Evolutionary conservation across 495 filamentous ascomycete species (phyloP).

Genomic region (Terfezia claveryi): DNA sequence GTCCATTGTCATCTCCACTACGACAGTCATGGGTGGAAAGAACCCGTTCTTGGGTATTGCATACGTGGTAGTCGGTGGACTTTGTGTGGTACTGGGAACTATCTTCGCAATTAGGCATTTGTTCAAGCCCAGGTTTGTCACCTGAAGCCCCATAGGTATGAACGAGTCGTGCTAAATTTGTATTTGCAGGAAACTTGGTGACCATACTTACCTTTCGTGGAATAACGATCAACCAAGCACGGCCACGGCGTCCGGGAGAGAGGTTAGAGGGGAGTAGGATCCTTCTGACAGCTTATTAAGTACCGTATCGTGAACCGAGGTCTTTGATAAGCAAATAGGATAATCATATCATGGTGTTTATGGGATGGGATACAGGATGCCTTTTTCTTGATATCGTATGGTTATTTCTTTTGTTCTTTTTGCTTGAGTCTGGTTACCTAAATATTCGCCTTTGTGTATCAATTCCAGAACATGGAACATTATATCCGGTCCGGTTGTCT

Average conservation of each 20-base stretch:
- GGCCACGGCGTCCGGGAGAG: slow-evolving; percentile 23
- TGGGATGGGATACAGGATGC: too few species aligned
- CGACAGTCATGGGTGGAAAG: slow-evolving; percentile 84
- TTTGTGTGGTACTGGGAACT: slow-evolving; percentile 71
- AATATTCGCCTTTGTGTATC: too few species aligned
- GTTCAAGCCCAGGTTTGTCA: slow-evolving; percentile 57
- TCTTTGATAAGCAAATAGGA: too few species aligned
- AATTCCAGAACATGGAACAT: too few species aligned
- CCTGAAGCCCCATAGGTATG: neutral
- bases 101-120: slow-evolving; percentile 78
- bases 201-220: slow-evolving; percentile 94
- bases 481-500: too few species aligned
- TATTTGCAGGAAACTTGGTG: slow-evolving; percentile 62
- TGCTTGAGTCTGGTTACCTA: too few species aligned
- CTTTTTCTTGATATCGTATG: too few species aligned
- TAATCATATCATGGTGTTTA: too few species aligned
- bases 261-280: neutral
- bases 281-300: too few species aligned
- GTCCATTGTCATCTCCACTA: slow-evolving; percentile 71
- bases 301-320: too few species aligned
- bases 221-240: slow-evolving; percentile 61
- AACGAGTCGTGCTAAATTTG: slow-evolving; percentile 3
- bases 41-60: slow-evolving; percentile 95
- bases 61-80: slow-evolving; percentile 79
- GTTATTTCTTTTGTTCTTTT: too few species aligned